Conservation (phyloP, 441 rosid genomes). For the Isatis lusitanica region DNA sequence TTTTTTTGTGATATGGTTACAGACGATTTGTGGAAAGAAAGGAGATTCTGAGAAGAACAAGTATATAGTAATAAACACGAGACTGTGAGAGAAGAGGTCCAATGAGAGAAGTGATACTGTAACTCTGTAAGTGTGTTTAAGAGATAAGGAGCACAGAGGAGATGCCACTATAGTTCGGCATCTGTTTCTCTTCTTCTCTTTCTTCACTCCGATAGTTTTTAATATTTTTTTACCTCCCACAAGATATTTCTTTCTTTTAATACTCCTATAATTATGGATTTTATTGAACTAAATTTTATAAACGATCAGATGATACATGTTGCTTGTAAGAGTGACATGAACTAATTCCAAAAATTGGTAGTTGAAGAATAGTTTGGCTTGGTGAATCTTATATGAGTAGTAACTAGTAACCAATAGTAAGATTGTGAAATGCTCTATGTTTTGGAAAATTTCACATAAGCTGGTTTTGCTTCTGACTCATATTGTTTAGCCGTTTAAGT, state of each 20-base stretch:
- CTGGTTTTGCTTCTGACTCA: background rate
- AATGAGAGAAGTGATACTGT: conserved; percentile 32
- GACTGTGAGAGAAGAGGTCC: conserved; percentile 33
- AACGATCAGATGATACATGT: background rate
- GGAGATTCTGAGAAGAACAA: conserved; percentile 33
- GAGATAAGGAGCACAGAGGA: conserved; percentile 44
- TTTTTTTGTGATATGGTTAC: conserved; percentile 4
- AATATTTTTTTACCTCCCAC: background rate
- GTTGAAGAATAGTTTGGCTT: background rate
- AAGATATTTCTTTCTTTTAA: background rate
- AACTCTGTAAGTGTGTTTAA: conserved; percentile 30
- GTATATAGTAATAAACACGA: background rate
- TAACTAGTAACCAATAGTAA: background rate
- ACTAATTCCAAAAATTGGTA: background rate
- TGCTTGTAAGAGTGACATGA: background rate
- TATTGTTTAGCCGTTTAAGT: background rate
- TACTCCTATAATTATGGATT: background rate
- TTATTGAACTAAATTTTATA: background rate
- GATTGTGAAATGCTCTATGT: background rate
- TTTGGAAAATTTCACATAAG: background rate
- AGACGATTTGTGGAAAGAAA: conserved; percentile 35
- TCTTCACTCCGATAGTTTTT: conserved; percentile 1
- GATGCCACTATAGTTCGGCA: conserved; percentile 41
- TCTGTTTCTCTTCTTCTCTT: conserved; percentile 24
- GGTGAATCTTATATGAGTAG: background rate